Percentiles rank a stretch among this genome's conserved stretches.
Evolutionary conservation across 768 basidiomycete genomes (phyloP).

Genomic region (Pisolithus tinctorius): DNA sequence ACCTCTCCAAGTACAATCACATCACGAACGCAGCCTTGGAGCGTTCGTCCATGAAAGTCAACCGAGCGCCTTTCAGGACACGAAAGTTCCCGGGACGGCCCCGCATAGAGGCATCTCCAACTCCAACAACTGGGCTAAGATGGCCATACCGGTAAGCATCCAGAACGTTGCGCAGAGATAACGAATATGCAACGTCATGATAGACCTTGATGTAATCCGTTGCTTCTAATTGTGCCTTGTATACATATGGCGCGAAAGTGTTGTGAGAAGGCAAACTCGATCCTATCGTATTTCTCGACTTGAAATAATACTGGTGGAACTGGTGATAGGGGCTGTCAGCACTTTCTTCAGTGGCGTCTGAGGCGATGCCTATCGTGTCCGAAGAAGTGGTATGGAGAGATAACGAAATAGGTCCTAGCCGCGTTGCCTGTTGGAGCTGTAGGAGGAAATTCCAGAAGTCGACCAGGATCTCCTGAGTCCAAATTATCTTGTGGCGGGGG

Average conservation of each 20-base stretch:
- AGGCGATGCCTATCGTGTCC: constrained; percentile 9
- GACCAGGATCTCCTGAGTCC: constrained; percentile 38
- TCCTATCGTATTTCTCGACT: constrained; percentile 4
- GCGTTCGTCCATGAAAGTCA: constrained; percentile 42
- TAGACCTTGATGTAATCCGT: constrained; percentile 55
- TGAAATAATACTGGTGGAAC: constrained; percentile 6
- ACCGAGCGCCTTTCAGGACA: constrained; percentile 39
- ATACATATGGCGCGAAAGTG: constrained; percentile 10
- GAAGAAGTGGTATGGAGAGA: constrained; percentile 36
- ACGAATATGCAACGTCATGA: constrained; percentile 44
- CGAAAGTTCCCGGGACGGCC: constrained; percentile 33
- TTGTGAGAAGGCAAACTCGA: constrained; percentile 2
- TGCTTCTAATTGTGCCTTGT: constrained; percentile 19
- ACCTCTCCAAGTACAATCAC: constrained; percentile 13
- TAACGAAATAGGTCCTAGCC: constrained; percentile 42
- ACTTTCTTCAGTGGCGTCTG: constrained; percentile 18
- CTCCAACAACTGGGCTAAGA: background rate
- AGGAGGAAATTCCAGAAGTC: constrained; percentile 48
- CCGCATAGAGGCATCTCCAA: constrained; percentile 1
- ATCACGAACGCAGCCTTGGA: constrained; percentile 39
- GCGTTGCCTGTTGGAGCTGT: constrained; percentile 28
- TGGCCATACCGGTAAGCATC: constrained; percentile 41
- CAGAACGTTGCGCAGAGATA: constrained; percentile 43
- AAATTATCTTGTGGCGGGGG: constrained; percentile 28
- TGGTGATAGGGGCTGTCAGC: constrained; percentile 16